A percentile compares a stretch with the other conserved stretches of the same genome.
phyloP scores from a whole-genome alignment of 176 grass and related monocot species.

The Hordeum marinum region DNA sequence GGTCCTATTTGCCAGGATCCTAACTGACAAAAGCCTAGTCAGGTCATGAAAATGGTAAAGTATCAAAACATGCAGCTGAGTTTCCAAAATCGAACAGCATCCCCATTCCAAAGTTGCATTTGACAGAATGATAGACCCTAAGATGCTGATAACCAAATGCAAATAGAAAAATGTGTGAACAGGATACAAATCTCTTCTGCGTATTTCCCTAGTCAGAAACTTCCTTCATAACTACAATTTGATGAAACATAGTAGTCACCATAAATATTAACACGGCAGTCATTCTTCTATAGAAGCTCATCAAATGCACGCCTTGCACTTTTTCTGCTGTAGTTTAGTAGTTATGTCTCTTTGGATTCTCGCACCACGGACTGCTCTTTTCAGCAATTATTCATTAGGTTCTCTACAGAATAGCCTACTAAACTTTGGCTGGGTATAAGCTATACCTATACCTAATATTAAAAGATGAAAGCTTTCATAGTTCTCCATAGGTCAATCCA shows the following conservation, averaged over 20 bases:
- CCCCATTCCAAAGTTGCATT: not conserved
- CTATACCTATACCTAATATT: too few species aligned
- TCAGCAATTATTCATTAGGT: not conserved
- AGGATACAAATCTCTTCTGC: not conserved
- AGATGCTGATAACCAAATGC: not conserved
- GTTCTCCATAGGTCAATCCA: too few species aligned
- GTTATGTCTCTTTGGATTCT: not conserved
- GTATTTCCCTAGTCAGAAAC: not conserved
- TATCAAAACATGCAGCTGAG: not conserved
- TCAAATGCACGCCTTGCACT: not conserved
- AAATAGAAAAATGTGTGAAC: conserved; percentile 3
- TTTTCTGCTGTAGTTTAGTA: not conserved
- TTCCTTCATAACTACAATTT: not conserved
- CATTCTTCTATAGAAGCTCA: not conserved
- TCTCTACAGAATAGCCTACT: not conserved
- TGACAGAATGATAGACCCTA: not conserved
- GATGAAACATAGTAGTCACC: too few species aligned
- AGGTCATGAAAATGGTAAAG: not conserved
- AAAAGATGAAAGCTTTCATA: too few species aligned
- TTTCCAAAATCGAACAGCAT: not conserved
- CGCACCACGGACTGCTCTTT: not conserved
- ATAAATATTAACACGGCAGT: not conserved
- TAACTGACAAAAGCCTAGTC: not conserved
- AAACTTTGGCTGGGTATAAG: not conserved
- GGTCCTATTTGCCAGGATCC: too few species aligned